phyloP scores from a whole-genome alignment of 2,329 filamentous ascomycete species.

The Sarocladium strictum region DNA sequence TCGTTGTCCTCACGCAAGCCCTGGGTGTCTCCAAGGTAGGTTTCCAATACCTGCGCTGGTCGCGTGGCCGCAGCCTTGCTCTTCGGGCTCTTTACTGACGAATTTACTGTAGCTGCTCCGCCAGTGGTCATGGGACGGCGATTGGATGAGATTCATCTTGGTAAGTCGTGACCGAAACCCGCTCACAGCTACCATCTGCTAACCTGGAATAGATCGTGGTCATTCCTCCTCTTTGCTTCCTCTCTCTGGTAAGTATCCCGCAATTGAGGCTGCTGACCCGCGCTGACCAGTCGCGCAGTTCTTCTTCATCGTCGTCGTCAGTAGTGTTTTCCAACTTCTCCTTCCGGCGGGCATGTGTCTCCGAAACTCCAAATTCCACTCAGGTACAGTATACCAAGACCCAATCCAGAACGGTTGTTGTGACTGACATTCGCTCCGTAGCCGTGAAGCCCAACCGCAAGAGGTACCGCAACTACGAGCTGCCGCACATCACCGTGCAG shows the following conservation, averaged over 20 bases:
- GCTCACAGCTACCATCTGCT: not conserved
- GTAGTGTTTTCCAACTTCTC: conserved; percentile 18
- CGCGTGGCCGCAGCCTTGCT: too few relatives aligned
- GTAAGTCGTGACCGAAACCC: not conserved
- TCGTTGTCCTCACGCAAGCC: conserved; percentile 19
- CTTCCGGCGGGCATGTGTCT: conserved; percentile 19
- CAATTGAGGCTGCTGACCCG: not conserved
- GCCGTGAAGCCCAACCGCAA: conserved; percentile 21
- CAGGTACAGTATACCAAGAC: too few relatives aligned
- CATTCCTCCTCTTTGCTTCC: not conserved
- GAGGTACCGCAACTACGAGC: conserved; percentile 25
- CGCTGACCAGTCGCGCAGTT: conserved; percentile 10
- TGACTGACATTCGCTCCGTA: conserved; percentile 1
- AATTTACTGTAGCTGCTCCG: not conserved
- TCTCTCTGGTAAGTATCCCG: conserved; percentile 1
- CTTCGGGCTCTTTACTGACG: not conserved
- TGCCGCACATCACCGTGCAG: conserved; percentile 39
- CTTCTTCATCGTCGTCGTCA: conserved; percentile 22
- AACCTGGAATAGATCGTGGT: not conserved
- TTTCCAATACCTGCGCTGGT: too few relatives aligned
- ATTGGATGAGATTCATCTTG: not conserved
- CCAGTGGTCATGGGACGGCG: not conserved
- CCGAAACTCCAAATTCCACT: conserved; percentile 20
- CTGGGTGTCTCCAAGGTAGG: conserved; percentile 19
- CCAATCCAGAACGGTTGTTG: too few relatives aligned